Evolutionary conservation across 2,329 filamentous ascomycete genomes (phyloP), one percentile per base, ranked within the genome.

Genomic region (Ceratocystis alfenasii): DNA sequence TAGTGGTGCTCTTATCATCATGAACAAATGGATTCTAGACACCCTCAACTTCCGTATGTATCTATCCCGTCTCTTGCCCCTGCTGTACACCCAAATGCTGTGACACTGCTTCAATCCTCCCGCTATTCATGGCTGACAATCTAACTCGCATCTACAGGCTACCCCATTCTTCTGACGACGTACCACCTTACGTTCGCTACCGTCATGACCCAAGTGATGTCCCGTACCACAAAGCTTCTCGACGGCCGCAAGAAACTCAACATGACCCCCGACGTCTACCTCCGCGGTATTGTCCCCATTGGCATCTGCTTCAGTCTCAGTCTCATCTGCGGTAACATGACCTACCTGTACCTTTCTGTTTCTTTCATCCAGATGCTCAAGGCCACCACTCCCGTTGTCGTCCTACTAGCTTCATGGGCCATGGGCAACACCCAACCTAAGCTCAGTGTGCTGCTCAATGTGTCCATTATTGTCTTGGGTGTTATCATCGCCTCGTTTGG

Each of bases 361-460:
- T 89, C 93, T 68, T 97, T 97, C 77, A 97, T 97, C 73, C 93
- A 97, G 81, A 97, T 97, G 93, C 86, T 97, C 76, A 97, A 97
- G 89, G 94, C 94, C 70, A 96, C 91, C 55, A 97, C 90, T 41
- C 94, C 94, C 17, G 92, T 97, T 68, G 92, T 91, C 65, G 92
- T 97, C 64, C 85, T 99, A 48, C 78, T 97, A 70, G 88, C 90
- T 50, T 90, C 90, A 70, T 97, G 94, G 93, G 80, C 82, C 64
- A 86, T 97, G 72, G 90, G 91, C 67, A 85, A 96, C 63, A 85
- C 89, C 15, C 85, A 89, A 69, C 89, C 90, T 65, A 95, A 91
- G 78, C 75, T 94, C 71, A 92, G 86, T 79, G 88, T 90, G 62
- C 87, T 99, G 72, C 83, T 89, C 74, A 99, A 99, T 74, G 92